A percentile compares a stretch with the other conserved stretches of the same genome.
phyloP scores from a whole-genome alignment of 257 asterid genomes.

The Nicotiana benthamiana region DNA sequence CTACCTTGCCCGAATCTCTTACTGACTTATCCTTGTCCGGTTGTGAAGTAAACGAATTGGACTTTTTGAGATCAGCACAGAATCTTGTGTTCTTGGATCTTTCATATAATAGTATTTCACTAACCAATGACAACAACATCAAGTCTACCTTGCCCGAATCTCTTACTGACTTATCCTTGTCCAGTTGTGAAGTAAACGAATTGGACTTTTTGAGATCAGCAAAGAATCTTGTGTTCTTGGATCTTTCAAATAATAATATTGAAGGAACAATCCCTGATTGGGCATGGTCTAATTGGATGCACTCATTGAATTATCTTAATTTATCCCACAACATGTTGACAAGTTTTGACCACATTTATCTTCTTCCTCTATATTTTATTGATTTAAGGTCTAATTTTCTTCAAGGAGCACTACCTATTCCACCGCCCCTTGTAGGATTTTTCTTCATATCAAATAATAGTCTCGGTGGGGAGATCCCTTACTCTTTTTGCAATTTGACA shows the following conservation, averaged over 20 bases:
- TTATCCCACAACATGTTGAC: slow-evolving; percentile 10
- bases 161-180: too few relatives aligned
- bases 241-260: too few relatives aligned
- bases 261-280: too few relatives aligned
- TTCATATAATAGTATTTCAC: background rate
- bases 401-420: slow-evolving; percentile 5
- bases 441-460: slow-evolving; percentile 5
- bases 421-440: background rate
- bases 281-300: too few relatives aligned
- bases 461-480: slow-evolving; percentile 6
- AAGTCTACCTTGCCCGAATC: too few relatives aligned
- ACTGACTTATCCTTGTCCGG: background rate
- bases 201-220: too few relatives aligned
- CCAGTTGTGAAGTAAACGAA: too few relatives aligned
- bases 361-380: too few relatives aligned
- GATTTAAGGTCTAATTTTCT: slow-evolving; percentile 1
- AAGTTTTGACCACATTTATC: too few relatives aligned
- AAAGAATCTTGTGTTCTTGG: too few relatives aligned
- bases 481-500: background rate
- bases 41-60: background rate
- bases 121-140: too few relatives aligned
- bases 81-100: background rate
- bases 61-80: background rate
- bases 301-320: background rate
- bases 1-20: background rate